These are phyloP conservation scores for Chaetoceros muelleri DNA, from an alignment of 108 stramenopile species.

Conservation along the genomic window DNA sequence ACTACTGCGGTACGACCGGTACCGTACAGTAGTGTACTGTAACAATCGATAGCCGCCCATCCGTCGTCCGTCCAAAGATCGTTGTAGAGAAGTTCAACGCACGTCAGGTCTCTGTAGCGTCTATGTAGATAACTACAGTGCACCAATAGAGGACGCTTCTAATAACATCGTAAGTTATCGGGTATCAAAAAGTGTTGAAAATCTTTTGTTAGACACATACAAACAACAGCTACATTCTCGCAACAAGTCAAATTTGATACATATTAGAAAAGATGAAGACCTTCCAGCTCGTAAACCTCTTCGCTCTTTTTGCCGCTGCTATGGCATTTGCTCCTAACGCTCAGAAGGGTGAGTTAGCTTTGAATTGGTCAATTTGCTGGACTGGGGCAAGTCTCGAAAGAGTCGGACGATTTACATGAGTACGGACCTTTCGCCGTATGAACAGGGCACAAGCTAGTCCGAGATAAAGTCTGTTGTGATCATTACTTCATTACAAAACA, in stretches of 20 bases:
- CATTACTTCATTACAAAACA: not conserved
- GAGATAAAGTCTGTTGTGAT: not conserved
- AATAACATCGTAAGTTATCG: no score
- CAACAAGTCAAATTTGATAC: not conserved
- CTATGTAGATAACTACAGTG: no score
- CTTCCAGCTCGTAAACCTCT: slow-evolving; percentile 69
- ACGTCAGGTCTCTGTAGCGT: no score
- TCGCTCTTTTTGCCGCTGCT: slow-evolving; percentile 57
- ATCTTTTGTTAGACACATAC: no score
- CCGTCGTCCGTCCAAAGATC: no score
- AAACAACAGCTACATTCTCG: no score
- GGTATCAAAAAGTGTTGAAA: no score
- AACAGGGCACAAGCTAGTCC: not conserved
- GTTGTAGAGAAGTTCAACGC: no score
- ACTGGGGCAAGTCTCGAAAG: not conserved
- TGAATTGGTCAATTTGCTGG: not conserved
- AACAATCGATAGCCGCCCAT: no score
- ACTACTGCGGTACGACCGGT: no score
- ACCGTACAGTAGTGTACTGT: no score
- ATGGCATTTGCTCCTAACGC: slow-evolving; percentile 77
- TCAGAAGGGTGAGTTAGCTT: slow-evolving; percentile 46
- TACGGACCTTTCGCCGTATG: not conserved
- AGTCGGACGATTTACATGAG: not conserved
- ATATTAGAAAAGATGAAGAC: slow-evolving; percentile 49
- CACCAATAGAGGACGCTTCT: no score